Evolutionary conservation across 2,329 filamentous ascomycete genomes (phyloP), one percentile per base, ranked within the genome.

Genomic region (Trichoderma sp.): DNA sequence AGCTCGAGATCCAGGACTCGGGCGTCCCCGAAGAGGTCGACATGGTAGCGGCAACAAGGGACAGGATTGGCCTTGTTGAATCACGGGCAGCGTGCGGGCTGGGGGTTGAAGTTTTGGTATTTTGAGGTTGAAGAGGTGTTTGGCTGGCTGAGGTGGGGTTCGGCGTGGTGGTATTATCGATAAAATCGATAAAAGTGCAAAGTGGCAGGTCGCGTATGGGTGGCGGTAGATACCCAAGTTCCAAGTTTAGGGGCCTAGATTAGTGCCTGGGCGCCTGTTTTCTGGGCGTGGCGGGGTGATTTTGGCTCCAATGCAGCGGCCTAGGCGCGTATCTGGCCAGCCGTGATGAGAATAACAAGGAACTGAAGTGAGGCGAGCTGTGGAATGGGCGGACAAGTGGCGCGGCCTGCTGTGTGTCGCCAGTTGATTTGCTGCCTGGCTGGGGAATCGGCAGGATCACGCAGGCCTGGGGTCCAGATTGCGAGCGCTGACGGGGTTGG

Each of bases 1-100:
- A 99, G 72, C 95, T 97, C 74, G 94, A 92, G 85, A 99, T 98
- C 96, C 96, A 99, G 70, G 95, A 97, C 85, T 99, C 96, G 74
- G 88, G 87, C 34, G 86, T 82, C 68, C 86, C 88, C 68, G 88
- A 90, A 65, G 88, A 88, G 69, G 87, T 87, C 76, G 88, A 90
- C 88, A 90, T 90, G 77, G 59, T 62, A n/a, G 13, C 75, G 59
- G 39, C 75, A 70, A 71, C 61, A 65, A 71, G 72, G 53, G 26
- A 15, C 20, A 39, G 15, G 63, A 55, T 34, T 53, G 70, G 30
- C 39, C 55, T 36, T 26, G 65, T 58, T 67, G 43, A 50, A 66
- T 68, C 20, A 70, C 34, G 63, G 55, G 20, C 64, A 36, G 62
- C 26, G 47, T 13, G 43, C 34, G 28, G 61, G 20, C 36, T 50